phyloP scores from a whole-genome alignment of 768 basidiomycete species.

The Mycena crocata region DNA sequence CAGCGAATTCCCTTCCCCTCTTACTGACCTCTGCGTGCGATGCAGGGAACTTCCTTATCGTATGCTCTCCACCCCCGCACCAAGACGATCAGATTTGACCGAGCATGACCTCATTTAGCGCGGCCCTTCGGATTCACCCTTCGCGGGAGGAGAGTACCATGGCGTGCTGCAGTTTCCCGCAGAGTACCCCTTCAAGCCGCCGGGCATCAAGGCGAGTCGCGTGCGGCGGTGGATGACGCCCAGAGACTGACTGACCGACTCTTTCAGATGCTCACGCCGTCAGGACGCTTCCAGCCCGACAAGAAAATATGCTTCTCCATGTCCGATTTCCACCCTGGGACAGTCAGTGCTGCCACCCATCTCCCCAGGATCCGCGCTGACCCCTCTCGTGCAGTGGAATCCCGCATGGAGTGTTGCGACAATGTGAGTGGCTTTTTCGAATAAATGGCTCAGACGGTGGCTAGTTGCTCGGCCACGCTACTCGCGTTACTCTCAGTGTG shows the following conservation, averaged over 20 bases:
- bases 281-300: conserved; percentile 90
- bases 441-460: not conserved
- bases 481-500: not conserved
- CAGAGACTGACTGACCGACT: conserved; percentile 13
- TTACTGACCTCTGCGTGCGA: conserved; percentile 9
- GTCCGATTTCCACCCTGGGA: conserved; percentile 94
- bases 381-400: conserved; percentile 74
- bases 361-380: conserved; percentile 10
- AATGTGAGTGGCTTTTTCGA: conserved; percentile 69
- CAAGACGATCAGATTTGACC: not conserved
- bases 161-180: conserved; percentile 92
- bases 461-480: not conserved
- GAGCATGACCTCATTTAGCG: conserved; percentile 59
- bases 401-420: conserved; percentile 96
- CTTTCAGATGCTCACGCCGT: conserved; percentile 87
- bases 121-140: conserved; percentile 95
- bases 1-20: not conserved
- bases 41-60: conserved; percentile 95
- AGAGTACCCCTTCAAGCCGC: conserved; percentile 97
- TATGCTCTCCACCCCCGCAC: conserved; percentile 51
- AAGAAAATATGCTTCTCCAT: conserved; percentile 98
- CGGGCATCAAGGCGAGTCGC: conserved; percentile 87
- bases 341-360: conserved; percentile 60
- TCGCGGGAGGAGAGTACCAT: conserved; percentile 92
- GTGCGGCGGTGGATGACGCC: not conserved